phyloP scores from a whole-genome alignment of 306 rosid genomes.

The Aeschynomene evenia region DNA sequence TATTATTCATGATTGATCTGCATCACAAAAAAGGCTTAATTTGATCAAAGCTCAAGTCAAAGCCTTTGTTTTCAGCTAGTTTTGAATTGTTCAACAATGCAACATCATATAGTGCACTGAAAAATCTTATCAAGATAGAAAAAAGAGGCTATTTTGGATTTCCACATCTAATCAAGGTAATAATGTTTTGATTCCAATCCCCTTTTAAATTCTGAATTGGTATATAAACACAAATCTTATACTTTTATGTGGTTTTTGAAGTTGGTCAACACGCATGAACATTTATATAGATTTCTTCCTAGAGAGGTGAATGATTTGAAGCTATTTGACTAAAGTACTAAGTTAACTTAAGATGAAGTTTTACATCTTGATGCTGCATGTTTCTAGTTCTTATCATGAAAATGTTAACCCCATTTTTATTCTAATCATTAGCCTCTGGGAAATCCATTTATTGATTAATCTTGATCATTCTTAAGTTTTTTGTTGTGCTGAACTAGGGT shows the following conservation, averaged over 20 bases:
- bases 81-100: conserved; percentile 27
- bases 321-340: not conserved
- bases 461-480: conserved; percentile 8
- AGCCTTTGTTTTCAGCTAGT: not conserved
- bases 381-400: not conserved
- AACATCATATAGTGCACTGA: not conserved
- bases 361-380: not conserved
- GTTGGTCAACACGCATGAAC: conserved; percentile 11
- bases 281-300: not conserved
- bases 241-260: not conserved
- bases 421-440: not conserved
- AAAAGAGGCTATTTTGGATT: not conserved
- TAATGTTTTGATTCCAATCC: not conserved
- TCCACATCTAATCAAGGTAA: not conserved
- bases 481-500: not conserved
- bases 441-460: not conserved
- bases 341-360: not conserved
- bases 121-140: too few species aligned
- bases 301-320: not conserved
- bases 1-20: conserved; percentile 10
- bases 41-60: conserved; percentile 36
- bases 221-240: not conserved
- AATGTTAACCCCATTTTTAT: not conserved
- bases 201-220: conserved; percentile 4
- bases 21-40: conserved; percentile 5